Conservation (phyloP, 306 rosid genomes). For the Prinsepia uniflora region DNA sequence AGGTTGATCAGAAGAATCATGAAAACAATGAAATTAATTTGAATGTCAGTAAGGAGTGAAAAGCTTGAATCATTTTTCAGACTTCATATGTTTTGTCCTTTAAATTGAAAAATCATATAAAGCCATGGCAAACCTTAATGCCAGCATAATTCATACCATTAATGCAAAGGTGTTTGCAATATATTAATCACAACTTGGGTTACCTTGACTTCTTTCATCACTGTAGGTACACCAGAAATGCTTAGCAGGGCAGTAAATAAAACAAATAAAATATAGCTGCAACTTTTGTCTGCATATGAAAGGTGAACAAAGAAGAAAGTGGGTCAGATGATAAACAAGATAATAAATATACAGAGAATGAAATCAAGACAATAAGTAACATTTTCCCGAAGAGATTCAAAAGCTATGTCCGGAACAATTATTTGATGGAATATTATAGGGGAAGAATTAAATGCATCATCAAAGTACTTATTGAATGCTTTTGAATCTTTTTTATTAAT, state of each 20-base stretch:
- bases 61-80: too few relatives aligned
- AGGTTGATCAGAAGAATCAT: conserved; percentile 22
- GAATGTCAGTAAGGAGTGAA: not conserved
- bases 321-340: conserved; percentile 9
- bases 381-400: not conserved
- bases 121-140: not conserved
- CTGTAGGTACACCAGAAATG: conserved; percentile 87
- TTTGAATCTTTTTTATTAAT: too few relatives aligned
- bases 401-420: not conserved
- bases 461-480: too few relatives aligned
- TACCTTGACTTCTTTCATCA: conserved; percentile 85
- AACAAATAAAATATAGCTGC: conserved; percentile 82
- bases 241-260: conserved; percentile 88
- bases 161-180: not conserved
- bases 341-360: not conserved
- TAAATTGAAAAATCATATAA: not conserved
- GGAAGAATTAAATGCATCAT: too few relatives aligned
- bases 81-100: too few relatives aligned
- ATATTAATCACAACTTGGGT: conserved; percentile 10
- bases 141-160: not conserved
- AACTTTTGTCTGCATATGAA: conserved; percentile 76
- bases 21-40: not conserved
- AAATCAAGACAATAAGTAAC: not conserved
- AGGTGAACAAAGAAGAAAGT: conserved; percentile 12
- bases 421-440: too few relatives aligned